Percentiles rank a stretch among this genome's conserved stretches.
Evolutionary conservation across 2,329 filamentous ascomycete species (phyloP).

Genomic region (Fusarium piperis): DNA sequence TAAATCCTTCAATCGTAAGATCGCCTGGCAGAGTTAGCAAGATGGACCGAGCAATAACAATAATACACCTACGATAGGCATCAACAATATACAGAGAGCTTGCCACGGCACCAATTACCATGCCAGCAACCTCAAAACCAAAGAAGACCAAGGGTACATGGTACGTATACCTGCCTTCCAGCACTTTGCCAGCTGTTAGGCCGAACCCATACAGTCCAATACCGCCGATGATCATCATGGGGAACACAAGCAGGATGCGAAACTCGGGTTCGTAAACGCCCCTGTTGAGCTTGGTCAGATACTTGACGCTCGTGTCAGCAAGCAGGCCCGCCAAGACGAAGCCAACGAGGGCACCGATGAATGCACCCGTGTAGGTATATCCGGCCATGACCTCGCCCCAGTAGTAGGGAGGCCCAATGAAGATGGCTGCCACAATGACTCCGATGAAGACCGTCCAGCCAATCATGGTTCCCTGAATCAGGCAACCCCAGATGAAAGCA

Average conservation of each 20-base stretch:
- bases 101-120: constrained; percentile 91
- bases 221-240: constrained; percentile 80
- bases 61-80: constrained; percentile 76
- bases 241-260: constrained; percentile 82
- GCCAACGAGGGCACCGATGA: constrained; percentile 82
- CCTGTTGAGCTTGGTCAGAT: constrained; percentile 77
- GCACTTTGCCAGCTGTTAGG: constrained; percentile 71
- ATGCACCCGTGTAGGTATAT: constrained; percentile 87
- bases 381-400: constrained; percentile 85
- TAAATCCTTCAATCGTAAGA: constrained; percentile 87
- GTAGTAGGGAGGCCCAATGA: constrained; percentile 82
- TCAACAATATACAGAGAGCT: constrained; percentile 91
- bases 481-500: constrained; percentile 79
- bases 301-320: constrained; percentile 76
- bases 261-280: constrained; percentile 95
- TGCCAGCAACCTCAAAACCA: constrained; percentile 83
- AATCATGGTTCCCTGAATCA: constrained; percentile 90
- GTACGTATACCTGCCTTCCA: constrained; percentile 69
- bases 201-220: constrained; percentile 88
- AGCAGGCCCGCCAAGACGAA: constrained; percentile 79
- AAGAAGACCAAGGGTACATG: constrained; percentile 84
- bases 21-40: constrained; percentile 62
- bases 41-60: background rate
- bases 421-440: constrained; percentile 82
- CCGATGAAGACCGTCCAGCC: constrained; percentile 96